These are phyloP conservation scores for Gymnopilus dilepis DNA, from an alignment of 768 basidiomycete species.

Conservation along the genomic window DNA sequence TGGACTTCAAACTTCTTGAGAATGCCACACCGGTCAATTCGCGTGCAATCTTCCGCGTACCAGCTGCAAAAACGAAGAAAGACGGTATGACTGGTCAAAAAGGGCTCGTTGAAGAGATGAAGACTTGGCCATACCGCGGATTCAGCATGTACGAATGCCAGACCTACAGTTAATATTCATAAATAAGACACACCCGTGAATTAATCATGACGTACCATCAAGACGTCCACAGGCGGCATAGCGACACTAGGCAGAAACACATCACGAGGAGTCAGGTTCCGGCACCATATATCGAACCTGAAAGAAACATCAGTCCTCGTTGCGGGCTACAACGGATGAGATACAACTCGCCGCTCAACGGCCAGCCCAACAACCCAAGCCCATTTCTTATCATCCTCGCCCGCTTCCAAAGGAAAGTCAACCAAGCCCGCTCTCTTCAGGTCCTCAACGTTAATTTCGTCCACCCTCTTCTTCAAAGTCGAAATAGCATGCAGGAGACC, in stretches of 20 bases:
- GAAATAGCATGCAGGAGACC: constrained; percentile 39
- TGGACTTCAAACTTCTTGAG: constrained; percentile 28
- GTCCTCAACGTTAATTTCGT: constrained; percentile 11
- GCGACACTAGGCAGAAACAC: constrained; percentile 14
- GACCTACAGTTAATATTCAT: constrained; percentile 23
- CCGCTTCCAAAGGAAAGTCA: constrained; percentile 4
- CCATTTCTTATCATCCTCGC: constrained; percentile 38
- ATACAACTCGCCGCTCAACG: constrained; percentile 42
- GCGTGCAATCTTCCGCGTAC: constrained; percentile 38
- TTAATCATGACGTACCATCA: constrained; percentile 34
- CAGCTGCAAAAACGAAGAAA: constrained; percentile 24
- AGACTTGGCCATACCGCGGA: constrained; percentile 27
- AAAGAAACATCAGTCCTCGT: not conserved
- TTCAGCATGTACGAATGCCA: constrained; percentile 45
- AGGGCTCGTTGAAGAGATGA: not conserved
- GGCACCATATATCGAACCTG: constrained; percentile 40
- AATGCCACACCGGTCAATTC: constrained; percentile 25
- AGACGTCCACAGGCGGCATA: constrained; percentile 41
- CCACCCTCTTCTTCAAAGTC: constrained; percentile 32
- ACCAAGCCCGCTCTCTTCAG: constrained; percentile 7
- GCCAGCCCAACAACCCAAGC: constrained; percentile 41
- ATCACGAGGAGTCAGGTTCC: constrained; percentile 20
- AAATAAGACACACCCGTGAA: too few relatives aligned
- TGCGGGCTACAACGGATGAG: too few relatives aligned
- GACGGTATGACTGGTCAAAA: too few relatives aligned